phyloP scores from a whole-genome alignment of 768 basidiomycete species.

The Suillus americanus region DNA sequence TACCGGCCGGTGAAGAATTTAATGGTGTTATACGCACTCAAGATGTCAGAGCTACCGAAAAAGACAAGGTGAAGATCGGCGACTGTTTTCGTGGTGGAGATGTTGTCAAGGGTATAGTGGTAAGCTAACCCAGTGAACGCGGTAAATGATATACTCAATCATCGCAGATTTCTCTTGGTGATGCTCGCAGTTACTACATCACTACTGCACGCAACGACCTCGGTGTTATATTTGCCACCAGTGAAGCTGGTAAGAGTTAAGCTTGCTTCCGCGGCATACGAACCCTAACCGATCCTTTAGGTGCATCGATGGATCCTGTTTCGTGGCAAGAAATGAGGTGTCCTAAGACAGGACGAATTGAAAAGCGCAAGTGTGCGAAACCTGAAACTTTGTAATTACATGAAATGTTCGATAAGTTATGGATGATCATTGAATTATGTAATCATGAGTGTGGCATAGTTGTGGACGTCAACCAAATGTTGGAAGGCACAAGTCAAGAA shows the following conservation, averaged over 20 bases:
- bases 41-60: constrained; percentile 88
- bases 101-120: constrained; percentile 83
- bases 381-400: constrained; percentile 67
- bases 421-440: constrained; percentile 4
- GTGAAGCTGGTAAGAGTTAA: constrained; percentile 67
- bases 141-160: constrained; percentile 8
- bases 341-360: constrained; percentile 73
- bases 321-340: constrained; percentile 94
- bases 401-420: no score
- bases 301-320: constrained; percentile 79
- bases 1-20: constrained; percentile 85
- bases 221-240: constrained; percentile 88
- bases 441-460: constrained; percentile 4
- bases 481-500: not conserved
- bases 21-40: constrained; percentile 84
- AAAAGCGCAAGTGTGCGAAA: constrained; percentile 86
- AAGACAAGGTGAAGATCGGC: constrained; percentile 84
- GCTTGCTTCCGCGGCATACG: not conserved
- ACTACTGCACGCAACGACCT: constrained; percentile 89
- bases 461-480: constrained; percentile 1
- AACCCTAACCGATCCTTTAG: constrained; percentile 34
- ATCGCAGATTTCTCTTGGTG: constrained; percentile 82
- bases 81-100: constrained; percentile 93
- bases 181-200: constrained; percentile 88
- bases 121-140: constrained; percentile 37